Conservation (phyloP, 2,329 filamentous ascomycete genomes). For the Chaetothyriales sp. region DNA sequence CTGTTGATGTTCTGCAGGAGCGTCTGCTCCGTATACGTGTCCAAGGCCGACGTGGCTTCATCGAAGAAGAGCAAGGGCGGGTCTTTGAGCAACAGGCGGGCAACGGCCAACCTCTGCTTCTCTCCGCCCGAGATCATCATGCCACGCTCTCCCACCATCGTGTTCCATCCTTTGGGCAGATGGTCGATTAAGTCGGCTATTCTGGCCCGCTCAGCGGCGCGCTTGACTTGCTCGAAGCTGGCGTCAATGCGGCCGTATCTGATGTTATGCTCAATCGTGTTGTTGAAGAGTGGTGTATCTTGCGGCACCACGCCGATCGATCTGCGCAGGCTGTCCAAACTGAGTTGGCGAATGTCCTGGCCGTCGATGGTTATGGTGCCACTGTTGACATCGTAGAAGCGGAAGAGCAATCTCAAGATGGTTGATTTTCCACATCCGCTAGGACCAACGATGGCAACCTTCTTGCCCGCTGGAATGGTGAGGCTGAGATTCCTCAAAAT, state of each 20-base stretch:
- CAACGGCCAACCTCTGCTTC: constrained; percentile 82
- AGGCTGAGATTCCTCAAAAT: constrained; percentile 75
- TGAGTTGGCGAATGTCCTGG: constrained; percentile 77
- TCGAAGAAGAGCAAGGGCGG: constrained; percentile 77
- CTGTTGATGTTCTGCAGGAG: constrained; percentile 86
- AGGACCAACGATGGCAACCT: constrained; percentile 87
- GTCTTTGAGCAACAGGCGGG: constrained; percentile 67
- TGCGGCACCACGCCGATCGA: constrained; percentile 93
- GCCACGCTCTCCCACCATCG: constrained; percentile 73
- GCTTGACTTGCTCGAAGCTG: constrained; percentile 55
- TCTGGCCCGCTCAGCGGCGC: constrained; percentile 66
- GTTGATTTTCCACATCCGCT: constrained; percentile 96
- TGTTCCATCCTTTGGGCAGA: constrained; percentile 72
- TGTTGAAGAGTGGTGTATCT: constrained; percentile 93
- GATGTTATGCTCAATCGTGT: constrained; percentile 91
- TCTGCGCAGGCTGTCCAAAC: constrained; percentile 65
- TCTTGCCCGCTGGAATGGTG: constrained; percentile 88
- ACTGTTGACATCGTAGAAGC: constrained; percentile 78
- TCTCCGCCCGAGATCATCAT: constrained; percentile 79
- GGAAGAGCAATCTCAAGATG: constrained; percentile 76
- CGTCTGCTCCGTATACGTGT: constrained; percentile 78
- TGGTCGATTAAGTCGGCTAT: constrained; percentile 71
- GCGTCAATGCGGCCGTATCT: constrained; percentile 77
- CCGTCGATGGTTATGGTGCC: constrained; percentile 84
- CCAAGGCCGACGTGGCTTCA: constrained; percentile 77